Base-by-base conservation (phyloP, 306 rosid genomes). In the Elaeagnus macrophylla region DNA sequence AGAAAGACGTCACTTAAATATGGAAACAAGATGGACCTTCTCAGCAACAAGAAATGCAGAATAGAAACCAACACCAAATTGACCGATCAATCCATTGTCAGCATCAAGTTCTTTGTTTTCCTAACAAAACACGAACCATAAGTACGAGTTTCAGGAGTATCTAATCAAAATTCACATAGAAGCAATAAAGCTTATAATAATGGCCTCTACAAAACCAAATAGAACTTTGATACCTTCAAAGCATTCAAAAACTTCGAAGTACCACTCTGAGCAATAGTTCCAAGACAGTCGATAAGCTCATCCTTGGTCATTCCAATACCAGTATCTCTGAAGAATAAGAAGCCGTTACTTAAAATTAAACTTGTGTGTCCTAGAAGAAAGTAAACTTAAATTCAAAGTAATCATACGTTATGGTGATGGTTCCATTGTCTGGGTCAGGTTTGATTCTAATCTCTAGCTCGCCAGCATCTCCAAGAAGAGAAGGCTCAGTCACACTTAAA, bases 191-290 rank as follows among this genome's bases (percentile, higher is more conserved):
- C 12, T 37, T 37, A 54, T 37, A 14, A 13, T 16, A 55, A 49
- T 60, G 59, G 18, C 32, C 14, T 43, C 25, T 15, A 54, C 37
- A 64, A 7, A 17, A 1, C 7, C 7, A 36, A 47, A 54, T 12
- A 13, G 2, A 25, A 25, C 2, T 9, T 6, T 15, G 8, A 11
- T 61, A 93, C 99, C 99, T 93, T 93, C 13, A 93, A 75, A 5
- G 99, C 99, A 62, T 82, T 87, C 65, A 93, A 75, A 76, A 87
- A 87, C 50, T 83, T 93, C 58, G 96, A 93, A 58, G 99, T 93
- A n/a, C 99, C 99, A 82, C 99, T 93, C 77, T 93, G 96, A 53
- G 99, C 96, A 66, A 87, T 93, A 58, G 99, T 93, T 71, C 99
- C 99, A 61, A 93, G 99, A 71, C 96, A 93, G 51, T 93, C 99